A percentile compares a stretch with the other conserved stretches of the same genome.
These are phyloP conservation scores for Penicillium samsonianum DNA, from an alignment of 495 filamentous ascomycete species.

Conservation along the genomic window DNA sequence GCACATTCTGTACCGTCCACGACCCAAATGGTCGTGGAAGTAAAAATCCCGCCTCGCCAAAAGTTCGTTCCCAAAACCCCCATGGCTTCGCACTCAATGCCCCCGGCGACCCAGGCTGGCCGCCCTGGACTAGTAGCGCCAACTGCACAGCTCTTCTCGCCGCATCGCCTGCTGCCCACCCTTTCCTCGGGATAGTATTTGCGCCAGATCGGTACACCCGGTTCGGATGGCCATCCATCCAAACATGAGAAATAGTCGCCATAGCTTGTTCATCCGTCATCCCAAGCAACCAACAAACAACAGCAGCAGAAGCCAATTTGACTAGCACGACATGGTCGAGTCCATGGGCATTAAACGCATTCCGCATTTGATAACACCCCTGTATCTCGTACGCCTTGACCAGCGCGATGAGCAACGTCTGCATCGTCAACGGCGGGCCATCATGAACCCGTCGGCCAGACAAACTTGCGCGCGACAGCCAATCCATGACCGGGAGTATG, in stretches of 20 bases:
- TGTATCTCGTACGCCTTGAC: conserved; percentile 55
- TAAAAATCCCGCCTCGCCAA: conserved; percentile 27
- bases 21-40: conserved; percentile 34
- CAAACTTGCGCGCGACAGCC: conserved; percentile 28
- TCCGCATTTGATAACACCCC: conserved; percentile 41
- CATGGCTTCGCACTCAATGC: conserved; percentile 36
- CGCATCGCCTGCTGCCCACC: conserved; percentile 51
- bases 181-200: conserved; percentile 46
- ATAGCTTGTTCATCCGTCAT: conserved; percentile 32
- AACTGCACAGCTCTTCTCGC: conserved; percentile 47
- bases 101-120: conserved; percentile 39
- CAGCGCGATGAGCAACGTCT: conserved; percentile 35
- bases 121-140: conserved; percentile 29
- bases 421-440: conserved; percentile 31
- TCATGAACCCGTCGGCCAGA: conserved; percentile 10
- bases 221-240: conserved; percentile 41
- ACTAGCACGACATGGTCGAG: conserved; percentile 51
- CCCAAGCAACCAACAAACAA: conserved; percentile 40
- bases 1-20: conserved; percentile 38
- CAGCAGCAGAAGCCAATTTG: conserved; percentile 44
- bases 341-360: conserved; percentile 43
- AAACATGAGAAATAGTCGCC: conserved; percentile 42
- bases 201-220: conserved; percentile 35
- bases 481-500: conserved; percentile 43
- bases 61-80: conserved; percentile 41